Base-by-base conservation (phyloP, 805 yeast genomes). In the Candida stauntonica region DNA sequence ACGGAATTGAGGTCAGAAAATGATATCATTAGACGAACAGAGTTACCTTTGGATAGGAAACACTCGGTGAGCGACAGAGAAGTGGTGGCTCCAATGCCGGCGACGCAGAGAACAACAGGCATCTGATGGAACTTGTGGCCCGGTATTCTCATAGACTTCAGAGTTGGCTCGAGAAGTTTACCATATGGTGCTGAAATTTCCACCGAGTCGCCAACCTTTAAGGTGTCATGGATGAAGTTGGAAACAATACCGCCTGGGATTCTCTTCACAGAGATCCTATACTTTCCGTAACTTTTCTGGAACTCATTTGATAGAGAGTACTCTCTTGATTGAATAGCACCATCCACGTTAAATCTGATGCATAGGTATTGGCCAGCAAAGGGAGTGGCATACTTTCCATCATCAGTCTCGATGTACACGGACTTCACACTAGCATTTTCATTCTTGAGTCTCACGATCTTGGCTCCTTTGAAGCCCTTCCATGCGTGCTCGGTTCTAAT, bases 41-140 rank as follows among this genome's bases (percentile, higher is more conserved):
- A 16, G 20, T 45, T 39, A 3, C 53, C 52, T 14, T 17, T 39
- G 11, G 36, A 13, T 8, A 51, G 26, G 41, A 45, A 52, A 35
- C 34, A 51, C 50, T 75, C 75, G 15, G 69, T 53, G 53, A 79
- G 70, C 6, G 85, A 65, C 24, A 81, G 49, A 23, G 77, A 40
- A 24, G 88, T 87, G 5, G 87, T 81, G 35, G 77, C 73, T 45
- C 86, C 87, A 39, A 78, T 76, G 37, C 87, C 88, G 33, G 79
- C 83, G 16, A 76, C 67, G 38, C 78, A 60, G 20, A 79, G 55
- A 2, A 70, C 64, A 16, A 66, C 52, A 18, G 67, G 65, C 23
- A n/a, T n/a, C n/a, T n/a, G n/a, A n/a, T n/a, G n/a, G n/a, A n/a
- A n/a, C n/a, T n/a, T n/a, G n/a, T n/a, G n/a, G n/a, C n/a, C n/a